These are phyloP conservation scores for Peterozyma xylosa DNA, from an alignment of 805 yeast species.

Conservation along the genomic window DNA sequence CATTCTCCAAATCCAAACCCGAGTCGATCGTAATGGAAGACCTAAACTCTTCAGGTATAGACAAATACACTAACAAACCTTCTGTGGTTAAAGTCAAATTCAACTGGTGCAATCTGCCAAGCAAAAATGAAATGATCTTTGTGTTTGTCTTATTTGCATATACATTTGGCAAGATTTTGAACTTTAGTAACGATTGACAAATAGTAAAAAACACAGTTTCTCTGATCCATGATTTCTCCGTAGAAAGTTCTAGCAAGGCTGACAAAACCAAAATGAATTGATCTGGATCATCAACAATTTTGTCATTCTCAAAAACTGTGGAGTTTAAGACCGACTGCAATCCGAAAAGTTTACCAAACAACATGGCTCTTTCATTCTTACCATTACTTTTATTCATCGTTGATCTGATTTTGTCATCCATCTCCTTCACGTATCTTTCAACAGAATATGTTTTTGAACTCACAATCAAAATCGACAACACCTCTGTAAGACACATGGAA, in stretches of 20 bases:
- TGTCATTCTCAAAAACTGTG: conserved; percentile 24
- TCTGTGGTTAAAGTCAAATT: conserved; percentile 66
- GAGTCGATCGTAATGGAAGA: conserved; percentile 12
- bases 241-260: conserved; percentile 48
- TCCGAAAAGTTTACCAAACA: conserved; percentile 84
- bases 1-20: conserved; percentile 13
- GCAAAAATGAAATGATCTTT: conserved; percentile 8
- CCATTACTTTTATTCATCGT: conserved; percentile 53
- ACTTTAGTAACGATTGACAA: conserved; percentile 36
- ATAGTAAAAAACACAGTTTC: conserved; percentile 75
- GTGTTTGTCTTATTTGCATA: conserved; percentile 7
- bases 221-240: conserved; percentile 73
- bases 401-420: conserved; percentile 27
- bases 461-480: conserved; percentile 27
- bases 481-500: conserved; percentile 79
- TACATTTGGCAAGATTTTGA: conserved; percentile 16
- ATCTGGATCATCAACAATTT: conserved; percentile 14
- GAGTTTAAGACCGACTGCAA: conserved; percentile 66
- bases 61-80: conserved; percentile 67
- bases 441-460: conserved; percentile 27
- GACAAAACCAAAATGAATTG: conserved; percentile 34
- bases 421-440: conserved; percentile 26
- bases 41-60: conserved; percentile 30
- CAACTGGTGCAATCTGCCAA: conserved; percentile 38
- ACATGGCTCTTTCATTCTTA: conserved; percentile 68